phyloP scores from a whole-genome alignment of 768 basidiomycete species.

The Tylopilus felleus region DNA sequence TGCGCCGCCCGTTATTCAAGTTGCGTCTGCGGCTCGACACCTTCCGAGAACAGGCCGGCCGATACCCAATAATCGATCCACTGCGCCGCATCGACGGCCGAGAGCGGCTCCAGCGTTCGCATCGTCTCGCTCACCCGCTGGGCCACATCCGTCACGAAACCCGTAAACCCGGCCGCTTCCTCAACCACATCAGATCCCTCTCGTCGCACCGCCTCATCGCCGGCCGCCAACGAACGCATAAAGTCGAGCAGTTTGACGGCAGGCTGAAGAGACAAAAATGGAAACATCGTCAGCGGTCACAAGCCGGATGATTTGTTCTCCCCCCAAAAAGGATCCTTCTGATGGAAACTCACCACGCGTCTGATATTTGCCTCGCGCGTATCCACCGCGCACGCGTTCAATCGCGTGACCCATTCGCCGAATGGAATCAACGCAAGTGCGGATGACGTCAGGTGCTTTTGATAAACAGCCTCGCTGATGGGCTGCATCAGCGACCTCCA shows the following conservation, averaged over 20 bases:
- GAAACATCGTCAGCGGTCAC: conserved; percentile 15
- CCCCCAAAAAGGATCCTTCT: conserved; percentile 26
- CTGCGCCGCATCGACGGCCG: conserved; percentile 20
- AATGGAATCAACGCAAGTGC: conserved; percentile 32
- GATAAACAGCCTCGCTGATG: conserved; percentile 19
- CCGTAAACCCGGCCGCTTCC: neutral
- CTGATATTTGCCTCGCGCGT: conserved; percentile 23
- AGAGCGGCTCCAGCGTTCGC: conserved; percentile 25
- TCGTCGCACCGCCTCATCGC: neutral
- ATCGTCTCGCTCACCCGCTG: conserved; percentile 35
- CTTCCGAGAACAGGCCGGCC: conserved; percentile 20
- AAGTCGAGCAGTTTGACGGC: conserved; percentile 30
- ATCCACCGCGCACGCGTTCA: conserved; percentile 13
- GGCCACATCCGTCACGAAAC: conserved; percentile 29
- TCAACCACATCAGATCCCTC: neutral
- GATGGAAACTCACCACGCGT: conserved; percentile 28
- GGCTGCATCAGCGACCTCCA: conserved; percentile 25
- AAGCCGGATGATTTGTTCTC: conserved; percentile 32
- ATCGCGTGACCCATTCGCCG: conserved; percentile 27
- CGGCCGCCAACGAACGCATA: neutral
- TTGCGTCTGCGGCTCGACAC: neutral
- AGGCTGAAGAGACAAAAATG: conserved; percentile 18
- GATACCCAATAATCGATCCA: conserved; percentile 42
- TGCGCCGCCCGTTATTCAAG: neutral
- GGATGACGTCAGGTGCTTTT: conserved; percentile 4